A percentile compares a stretch with the other conserved stretches of the same genome.
Evolutionary conservation across 148 eudicot species (phyloP).

Genomic region (Dysphania ambrosioides): DNA sequence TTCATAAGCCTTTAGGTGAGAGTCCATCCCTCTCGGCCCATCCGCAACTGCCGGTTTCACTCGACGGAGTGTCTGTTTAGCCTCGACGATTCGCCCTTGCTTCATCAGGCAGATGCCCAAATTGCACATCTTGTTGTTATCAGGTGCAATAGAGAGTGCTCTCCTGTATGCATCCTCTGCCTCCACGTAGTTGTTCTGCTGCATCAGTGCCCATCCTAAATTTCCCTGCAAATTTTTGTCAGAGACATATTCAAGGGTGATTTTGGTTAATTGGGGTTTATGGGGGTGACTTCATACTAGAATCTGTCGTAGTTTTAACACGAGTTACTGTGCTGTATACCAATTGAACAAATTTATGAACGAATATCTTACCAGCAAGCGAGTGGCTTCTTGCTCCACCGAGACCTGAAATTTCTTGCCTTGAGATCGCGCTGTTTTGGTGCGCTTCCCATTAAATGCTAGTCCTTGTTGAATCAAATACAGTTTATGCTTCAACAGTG

Average conservation of each 20-base stretch:
- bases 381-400: constrained; percentile 92
- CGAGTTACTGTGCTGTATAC: neutral
- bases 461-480: constrained; percentile 89
- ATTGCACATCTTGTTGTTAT: constrained; percentile 97
- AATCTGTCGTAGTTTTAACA: no score
- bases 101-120: constrained; percentile 93
- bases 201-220: constrained; percentile 98
- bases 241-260: neutral
- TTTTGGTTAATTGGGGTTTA: no score
- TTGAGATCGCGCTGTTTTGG: constrained; percentile 89
- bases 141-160: constrained; percentile 78
- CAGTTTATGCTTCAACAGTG: constrained; percentile 65
- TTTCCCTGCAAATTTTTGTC: constrained; percentile 61
- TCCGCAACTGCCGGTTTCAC: constrained; percentile 76
- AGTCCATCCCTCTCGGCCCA: constrained; percentile 87
- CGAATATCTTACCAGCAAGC: constrained; percentile 60
- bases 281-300: no score
- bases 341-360: neutral
- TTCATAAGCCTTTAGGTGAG: constrained; percentile 95
- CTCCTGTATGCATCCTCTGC: constrained; percentile 94
- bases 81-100: constrained; percentile 82
- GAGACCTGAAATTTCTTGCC: constrained; percentile 98
- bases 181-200: constrained; percentile 77
- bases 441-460: constrained; percentile 92
- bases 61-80: constrained; percentile 65